Evolutionary conservation across 805 yeast species (phyloP), one percentile per base, ranked within the genome.

Genomic region (Yamadazyma paraphyllophila): DNA sequence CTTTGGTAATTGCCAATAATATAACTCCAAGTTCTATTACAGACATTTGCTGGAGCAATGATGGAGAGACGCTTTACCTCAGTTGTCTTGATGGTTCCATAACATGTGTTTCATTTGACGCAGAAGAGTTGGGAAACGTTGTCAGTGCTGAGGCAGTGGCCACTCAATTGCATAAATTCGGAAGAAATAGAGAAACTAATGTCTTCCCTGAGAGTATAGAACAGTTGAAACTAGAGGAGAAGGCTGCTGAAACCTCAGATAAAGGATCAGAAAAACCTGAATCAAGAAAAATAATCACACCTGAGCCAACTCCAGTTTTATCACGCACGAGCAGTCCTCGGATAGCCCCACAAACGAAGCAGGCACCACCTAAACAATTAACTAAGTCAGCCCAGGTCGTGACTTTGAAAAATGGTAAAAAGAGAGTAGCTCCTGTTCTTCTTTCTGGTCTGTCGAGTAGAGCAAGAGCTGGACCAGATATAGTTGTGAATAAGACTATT

Each of bases 21-120:
- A 76, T 92, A 12, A 78, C 85, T 2, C 71, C 74, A 32, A 88
- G 86, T 53, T 77, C 96, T 0, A 84, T 94, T 26, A 89, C 97
- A 0, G 99, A 92, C 62, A 68, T 92, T 39, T 77, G 88, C 26
- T 92, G 99, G 99, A 75, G 85, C 11, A 89, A 92, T 0, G 82
- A 81, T 53, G 99, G 98, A 3, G 69, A 73, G 25, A 68, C 78
- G 4, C 63, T 92, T n/a, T 90, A 80, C 60, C 70, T 85, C 12
- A 80, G 92, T 48, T 88, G 96, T 0, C 66, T 90, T 38, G 98
- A 91, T 64, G 96, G 98, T 2, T 73, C 89, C 0, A 82, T 94
- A 7, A 76, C 88, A 0, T 78, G 82, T 2, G 67, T 88, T 0
- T 55, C 69, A 10, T 92, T 92, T 60, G 90, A 80, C 14, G 60